Evolutionary conservation across 345 rosid genomes (phyloP), one percentile per base, ranked within the genome.

Genomic region (Kernera saxatilis): DNA sequence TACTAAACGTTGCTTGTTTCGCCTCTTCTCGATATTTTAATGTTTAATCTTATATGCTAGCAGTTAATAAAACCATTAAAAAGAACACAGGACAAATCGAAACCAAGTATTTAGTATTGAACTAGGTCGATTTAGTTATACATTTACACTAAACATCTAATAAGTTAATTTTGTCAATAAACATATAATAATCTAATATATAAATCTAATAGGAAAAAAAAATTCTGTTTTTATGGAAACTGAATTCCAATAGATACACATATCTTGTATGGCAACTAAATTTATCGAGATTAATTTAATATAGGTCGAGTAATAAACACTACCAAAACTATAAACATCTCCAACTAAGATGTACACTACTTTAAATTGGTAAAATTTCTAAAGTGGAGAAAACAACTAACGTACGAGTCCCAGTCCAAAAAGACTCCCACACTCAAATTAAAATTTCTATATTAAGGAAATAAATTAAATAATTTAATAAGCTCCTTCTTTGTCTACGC

Each of bases 1-100:
- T 67, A 74, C 69, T 17, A 50, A 59, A 49, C 62, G 63, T 59
- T 67, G 32, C 46, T 58, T 67, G 69, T 67, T 59, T 49, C 13
- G 10, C 30, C 35, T 5, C 22, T 37, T 33, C 40, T 73, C 39
- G 3, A 48, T 66, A 48, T 39, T 46, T 37, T 65, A 35, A 17
- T 51, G 52, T 26, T 19, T 21, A 41, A 14, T 19, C 14, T 33
- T 43, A 15, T 11, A 56, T 32, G 33, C 56, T 64, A 45, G 30
- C 13, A 27, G 14, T 8, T 23, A 40, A 12, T 13, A 56, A 35
- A 19, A 6, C 35, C 13, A 9, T 2, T 2, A 17, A 17, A 11
- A 35, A 35, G 36, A 6, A 7, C 40, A 17, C 5, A 22, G 4
- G 1, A 41, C 23, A 9, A 27, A 10, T 25, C 6, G 21, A 39